These are phyloP conservation scores for Naganishia randhawae DNA, from an alignment of 768 basidiomycete genomes.

Conservation along the genomic window DNA sequence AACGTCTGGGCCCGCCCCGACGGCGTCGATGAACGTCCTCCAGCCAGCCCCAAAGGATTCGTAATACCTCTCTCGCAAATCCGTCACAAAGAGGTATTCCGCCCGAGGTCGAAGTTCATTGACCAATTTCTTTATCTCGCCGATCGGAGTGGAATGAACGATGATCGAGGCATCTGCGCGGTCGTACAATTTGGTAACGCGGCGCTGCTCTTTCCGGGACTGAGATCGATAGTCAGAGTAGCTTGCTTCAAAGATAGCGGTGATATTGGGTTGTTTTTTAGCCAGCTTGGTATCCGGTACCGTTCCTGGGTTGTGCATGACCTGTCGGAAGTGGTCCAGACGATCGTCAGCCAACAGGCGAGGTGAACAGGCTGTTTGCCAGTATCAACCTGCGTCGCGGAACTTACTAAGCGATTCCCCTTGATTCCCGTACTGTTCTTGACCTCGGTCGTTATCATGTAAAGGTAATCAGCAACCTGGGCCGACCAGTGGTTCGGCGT, in stretches of 20 bases:
- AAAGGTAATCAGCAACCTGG: neutral
- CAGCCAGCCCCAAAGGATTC: neutral
- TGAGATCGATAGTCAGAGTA: neutral
- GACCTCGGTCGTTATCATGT: neutral
- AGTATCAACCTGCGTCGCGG: neutral
- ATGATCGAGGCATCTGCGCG: neutral
- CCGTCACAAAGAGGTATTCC: neutral
- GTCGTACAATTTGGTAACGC: neutral
- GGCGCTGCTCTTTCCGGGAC: neutral
- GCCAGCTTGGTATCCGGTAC: neutral
- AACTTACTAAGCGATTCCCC: neutral
- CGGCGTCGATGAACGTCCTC: neutral
- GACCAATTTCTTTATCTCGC: neutral
- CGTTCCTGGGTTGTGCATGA: neutral
- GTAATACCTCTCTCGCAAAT: neutral
- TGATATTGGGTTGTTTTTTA: neutral
- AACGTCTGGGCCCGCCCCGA: neutral
- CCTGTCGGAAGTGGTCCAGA: neutral
- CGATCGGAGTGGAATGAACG: neutral
- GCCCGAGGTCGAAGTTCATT: neutral
- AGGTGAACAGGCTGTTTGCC: neutral
- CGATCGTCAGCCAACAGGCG: neutral
- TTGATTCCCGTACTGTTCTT: neutral
- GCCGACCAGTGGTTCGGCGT: neutral
- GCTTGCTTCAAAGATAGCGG: neutral